Conservation (phyloP, 768 basidiomycete species). For the Boletus subparvulus region DNA sequence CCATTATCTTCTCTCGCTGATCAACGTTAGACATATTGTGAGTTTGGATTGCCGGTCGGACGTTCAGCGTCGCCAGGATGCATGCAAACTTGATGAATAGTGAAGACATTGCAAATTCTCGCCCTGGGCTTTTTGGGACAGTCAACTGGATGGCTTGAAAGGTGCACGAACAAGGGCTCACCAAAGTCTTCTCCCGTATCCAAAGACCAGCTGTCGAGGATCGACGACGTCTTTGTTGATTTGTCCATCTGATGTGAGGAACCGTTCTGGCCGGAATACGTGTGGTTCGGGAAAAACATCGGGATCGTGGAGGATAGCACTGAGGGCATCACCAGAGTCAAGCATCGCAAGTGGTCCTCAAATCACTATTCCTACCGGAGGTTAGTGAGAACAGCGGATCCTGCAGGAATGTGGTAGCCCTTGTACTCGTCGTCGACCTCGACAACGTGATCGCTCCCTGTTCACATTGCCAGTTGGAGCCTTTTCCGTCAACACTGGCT, state of each 20-base stretch:
- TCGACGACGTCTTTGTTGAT: conserved; percentile 1
- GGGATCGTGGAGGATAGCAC: conserved; percentile 52
- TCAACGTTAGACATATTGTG: neutral
- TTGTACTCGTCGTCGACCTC: conserved; percentile 5
- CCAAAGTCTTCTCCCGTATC: conserved; percentile 6
- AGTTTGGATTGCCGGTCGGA: neutral
- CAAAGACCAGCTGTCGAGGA: conserved; percentile 2
- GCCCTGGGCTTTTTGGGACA: neutral
- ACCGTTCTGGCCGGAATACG: conserved; percentile 55
- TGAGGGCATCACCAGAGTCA: neutral
- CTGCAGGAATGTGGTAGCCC: conserved; percentile 1
- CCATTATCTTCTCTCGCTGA: neutral
- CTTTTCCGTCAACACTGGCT: no score
- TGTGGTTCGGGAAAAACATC: conserved; percentile 53
- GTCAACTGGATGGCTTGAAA: neutral
- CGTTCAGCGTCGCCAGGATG: neutral
- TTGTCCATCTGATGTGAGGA: conserved; percentile 2
- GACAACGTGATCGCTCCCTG: conserved; percentile 1
- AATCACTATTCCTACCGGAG: neutral
- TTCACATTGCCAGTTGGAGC: neutral
- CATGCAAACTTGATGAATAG: conserved; percentile 6
- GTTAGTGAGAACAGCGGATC: neutral
- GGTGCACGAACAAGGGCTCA: neutral
- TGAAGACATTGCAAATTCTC: conserved; percentile 5
- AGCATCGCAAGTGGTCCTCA: neutral